Evolutionary conservation across 2,329 filamentous ascomycete genomes (phyloP).

Genomic region (Penicillium sp.): DNA sequence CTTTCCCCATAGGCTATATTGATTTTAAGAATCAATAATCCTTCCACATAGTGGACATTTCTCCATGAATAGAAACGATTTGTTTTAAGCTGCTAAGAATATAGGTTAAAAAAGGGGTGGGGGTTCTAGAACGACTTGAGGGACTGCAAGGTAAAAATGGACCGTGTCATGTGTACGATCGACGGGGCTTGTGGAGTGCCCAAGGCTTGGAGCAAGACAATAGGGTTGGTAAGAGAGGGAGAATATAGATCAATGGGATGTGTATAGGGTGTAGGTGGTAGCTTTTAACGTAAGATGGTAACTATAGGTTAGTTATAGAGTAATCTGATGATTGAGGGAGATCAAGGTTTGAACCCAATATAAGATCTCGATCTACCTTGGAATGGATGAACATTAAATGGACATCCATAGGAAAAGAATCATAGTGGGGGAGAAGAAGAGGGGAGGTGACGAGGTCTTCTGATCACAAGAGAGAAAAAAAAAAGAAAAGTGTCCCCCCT

Average conservation of each 20-base stretch:
- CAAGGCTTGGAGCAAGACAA: slow-evolving; percentile 6
- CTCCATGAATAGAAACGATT: slow-evolving; percentile 23
- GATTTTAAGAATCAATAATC: slow-evolving; percentile 9
- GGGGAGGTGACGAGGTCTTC: slow-evolving; percentile 29
- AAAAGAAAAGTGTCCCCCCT: slow-evolving; percentile 26
- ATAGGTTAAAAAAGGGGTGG: slow-evolving; percentile 10
- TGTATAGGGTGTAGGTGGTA: no score
- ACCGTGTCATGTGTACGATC: slow-evolving; percentile 29
- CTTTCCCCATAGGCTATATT: not conserved
- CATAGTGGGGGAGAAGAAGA: slow-evolving; percentile 16
- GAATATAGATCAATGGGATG: not conserved
- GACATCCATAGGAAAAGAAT: no score
- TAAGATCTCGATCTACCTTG: no score
- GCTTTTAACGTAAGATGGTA: no score
- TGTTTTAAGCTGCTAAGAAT: slow-evolving; percentile 11
- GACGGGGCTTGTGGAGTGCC: slow-evolving; percentile 15
- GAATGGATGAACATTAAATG: no score
- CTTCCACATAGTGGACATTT: slow-evolving; percentile 16
- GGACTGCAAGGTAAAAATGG: slow-evolving; percentile 21
- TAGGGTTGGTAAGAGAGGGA: not conserved
- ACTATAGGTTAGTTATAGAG: no score
- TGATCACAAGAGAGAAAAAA: no score
- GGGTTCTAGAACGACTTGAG: slow-evolving; percentile 23
- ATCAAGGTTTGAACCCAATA: no score
- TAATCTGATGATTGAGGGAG: no score